Evolutionary conservation across 2,329 filamentous ascomycete species (phyloP), one percentile per base, ranked within the genome.

Genomic region (Thyridium curvatum): DNA sequence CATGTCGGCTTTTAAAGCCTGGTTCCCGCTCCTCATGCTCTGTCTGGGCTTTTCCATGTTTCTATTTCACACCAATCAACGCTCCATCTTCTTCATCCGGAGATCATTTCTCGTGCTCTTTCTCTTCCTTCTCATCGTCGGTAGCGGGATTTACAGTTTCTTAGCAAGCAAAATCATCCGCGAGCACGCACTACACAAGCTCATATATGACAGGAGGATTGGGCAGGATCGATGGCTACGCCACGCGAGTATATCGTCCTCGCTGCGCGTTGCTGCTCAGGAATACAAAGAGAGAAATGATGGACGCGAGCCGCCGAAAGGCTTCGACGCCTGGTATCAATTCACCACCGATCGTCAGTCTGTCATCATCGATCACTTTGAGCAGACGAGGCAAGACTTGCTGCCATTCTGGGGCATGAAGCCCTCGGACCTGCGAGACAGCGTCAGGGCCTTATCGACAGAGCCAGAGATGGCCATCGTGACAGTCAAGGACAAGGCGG

Each of bases 281-380:
- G 63, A 72, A 39, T 79, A 79, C 48, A 62, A 64, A 35, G 65
- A 73, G 35, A 64, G 69, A 5, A 66, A 78, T 42, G 50, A 84
- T 50, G 77, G 79, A 12, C 76, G 87, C 43, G 66, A 78, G 18
- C 88, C 89, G 13, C 89, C 89, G 10, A 85, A 82, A 1, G 76
- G 84, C 42, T 95, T 94, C 51, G 84, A 89, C 51, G 79, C 81
- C 47, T 95, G 89, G 89, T 94, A 83, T 54, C 72, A 82, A 15
- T 88, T 86, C 52, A 86, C 88, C 5, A 76, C 74, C 44, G 67
- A 74, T n/a, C 77, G 72, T 41, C 71, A 74, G 1, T 84, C 89
- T 1, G 67, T 77, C 38, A 67, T 94, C 37, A 79, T 93, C 39
- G 89, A 95, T 51, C 79, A 86, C 45, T 95, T 86, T 49, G 81